Conservation (phyloP, 495 filamentous ascomycete genomes). For the Parmelia sp. region DNA sequence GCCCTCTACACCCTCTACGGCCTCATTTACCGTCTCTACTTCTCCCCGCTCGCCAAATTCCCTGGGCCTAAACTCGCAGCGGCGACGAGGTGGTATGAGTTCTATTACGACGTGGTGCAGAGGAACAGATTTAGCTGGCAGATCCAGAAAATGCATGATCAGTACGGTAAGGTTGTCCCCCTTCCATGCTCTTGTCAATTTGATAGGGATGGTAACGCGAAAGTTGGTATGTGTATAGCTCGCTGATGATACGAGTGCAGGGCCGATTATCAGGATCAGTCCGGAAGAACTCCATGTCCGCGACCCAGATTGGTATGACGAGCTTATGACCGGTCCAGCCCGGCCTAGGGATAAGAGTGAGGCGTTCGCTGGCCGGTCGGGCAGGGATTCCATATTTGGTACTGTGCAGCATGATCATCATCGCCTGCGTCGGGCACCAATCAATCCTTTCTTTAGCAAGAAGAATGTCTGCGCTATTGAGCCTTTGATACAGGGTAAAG, state of each 20-base stretch:
- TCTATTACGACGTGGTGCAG: conserved; percentile 45
- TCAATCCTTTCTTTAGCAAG: conserved; percentile 48
- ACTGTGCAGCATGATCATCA: conserved; percentile 46
- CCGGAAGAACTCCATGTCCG: conserved; percentile 37
- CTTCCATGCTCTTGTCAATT: background rate
- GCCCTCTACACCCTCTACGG: conserved; percentile 13
- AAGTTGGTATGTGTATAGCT: background rate
- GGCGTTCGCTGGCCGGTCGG: conserved; percentile 27
- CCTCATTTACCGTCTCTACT: conserved; percentile 34
- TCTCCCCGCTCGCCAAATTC: conserved; percentile 37
- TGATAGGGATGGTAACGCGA: background rate
- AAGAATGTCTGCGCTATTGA: conserved; percentile 35
- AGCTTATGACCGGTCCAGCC: conserved; percentile 28
- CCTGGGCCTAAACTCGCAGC: conserved; percentile 47
- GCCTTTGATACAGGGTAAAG: conserved; percentile 39
- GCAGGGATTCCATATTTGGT: conserved; percentile 34
- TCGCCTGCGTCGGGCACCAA: conserved; percentile 37
- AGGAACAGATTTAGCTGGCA: conserved; percentile 41
- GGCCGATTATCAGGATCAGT: conserved; percentile 39
- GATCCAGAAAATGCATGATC: conserved; percentile 45
- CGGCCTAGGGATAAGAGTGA: conserved; percentile 34
- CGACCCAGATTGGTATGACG: conserved; percentile 36
- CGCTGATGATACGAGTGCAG: conserved; percentile 19
- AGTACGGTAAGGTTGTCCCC: conserved; percentile 30
- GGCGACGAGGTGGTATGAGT: conserved; percentile 41